These are phyloP conservation scores for Tetrastigma voinierianum DNA, from an alignment of 164 flowering plant species.

Conservation along the genomic window DNA sequence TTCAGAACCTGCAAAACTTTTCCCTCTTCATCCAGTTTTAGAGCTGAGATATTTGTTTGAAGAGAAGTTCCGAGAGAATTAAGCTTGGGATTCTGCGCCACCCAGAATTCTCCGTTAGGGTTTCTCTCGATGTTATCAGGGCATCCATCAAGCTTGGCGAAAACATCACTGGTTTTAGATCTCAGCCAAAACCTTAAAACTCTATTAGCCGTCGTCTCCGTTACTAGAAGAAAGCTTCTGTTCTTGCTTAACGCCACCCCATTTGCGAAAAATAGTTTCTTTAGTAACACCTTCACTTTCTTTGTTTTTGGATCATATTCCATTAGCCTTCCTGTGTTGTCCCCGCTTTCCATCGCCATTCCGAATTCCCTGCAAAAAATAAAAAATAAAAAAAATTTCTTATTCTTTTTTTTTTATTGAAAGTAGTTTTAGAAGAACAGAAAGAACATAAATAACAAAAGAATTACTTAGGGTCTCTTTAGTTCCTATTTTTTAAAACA, in stretches of 20 bases:
- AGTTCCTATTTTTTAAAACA: no score
- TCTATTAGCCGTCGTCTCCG: slow-evolving; percentile 11
- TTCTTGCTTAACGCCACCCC: slow-evolving; percentile 33
- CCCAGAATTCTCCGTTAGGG: slow-evolving; percentile 22
- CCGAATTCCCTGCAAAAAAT: slow-evolving; percentile 14
- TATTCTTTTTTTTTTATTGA: no score
- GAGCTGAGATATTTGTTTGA: slow-evolving; percentile 6
- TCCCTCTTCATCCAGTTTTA: slow-evolving; percentile 15
- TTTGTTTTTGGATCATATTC: slow-evolving; percentile 30
- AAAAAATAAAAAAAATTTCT: neutral
- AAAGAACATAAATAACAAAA: no score
- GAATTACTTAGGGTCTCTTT: no score
- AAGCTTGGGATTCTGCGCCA: slow-evolving; percentile 15
- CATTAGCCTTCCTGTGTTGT: slow-evolving; percentile 45
- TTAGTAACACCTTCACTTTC: slow-evolving; percentile 16
- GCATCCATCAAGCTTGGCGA: slow-evolving; percentile 15
- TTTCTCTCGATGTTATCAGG: slow-evolving; percentile 27
- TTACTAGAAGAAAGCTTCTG: slow-evolving; percentile 17
- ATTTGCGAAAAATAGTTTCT: slow-evolving; percentile 19
- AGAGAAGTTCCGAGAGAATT: no score
- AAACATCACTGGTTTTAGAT: slow-evolving; percentile 9
- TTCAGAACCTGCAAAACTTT: slow-evolving; percentile 11
- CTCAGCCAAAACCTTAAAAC: slow-evolving; percentile 21
- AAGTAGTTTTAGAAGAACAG: no score
- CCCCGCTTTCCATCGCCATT: slow-evolving; percentile 16